Base-by-base conservation (phyloP, 2,329 filamentous ascomycete species). In the Aureobasidium subglaciale region DNA sequence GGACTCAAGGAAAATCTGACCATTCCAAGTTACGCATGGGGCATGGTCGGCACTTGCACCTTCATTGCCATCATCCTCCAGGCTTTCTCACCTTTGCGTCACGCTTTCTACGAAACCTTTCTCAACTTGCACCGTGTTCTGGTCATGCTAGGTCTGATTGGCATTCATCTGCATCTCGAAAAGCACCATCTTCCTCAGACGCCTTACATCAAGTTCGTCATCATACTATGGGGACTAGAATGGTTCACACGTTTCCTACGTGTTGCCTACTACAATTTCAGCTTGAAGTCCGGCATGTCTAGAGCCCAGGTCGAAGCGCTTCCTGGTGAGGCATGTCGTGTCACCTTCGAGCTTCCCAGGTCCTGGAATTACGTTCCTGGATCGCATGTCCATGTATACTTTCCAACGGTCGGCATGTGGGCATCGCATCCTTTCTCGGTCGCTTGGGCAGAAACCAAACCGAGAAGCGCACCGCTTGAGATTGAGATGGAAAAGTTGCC, bases 41-140 rank as follows among this genome's bases (percentile, higher is more conserved):
- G 86, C 40, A 78, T 82, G 64, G 73, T 85, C 24, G 85, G 79
- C 42, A 72, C 71, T 15, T 68, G 81, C 46, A 78, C 81, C 34
- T 80, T 96, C 67, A 63, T 81, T 37, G 67, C 87, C 41, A 76
- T 97, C 42, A 66, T 87, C 54, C 65, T 95, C 50, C 75, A 86
- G 25, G 86, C 90, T 9, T 75, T 87, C 54, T 92, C 90, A 2
- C 86, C 90, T 0, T 67, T 99, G 50, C 85, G 93, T 59, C 92
- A 96, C 70, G 90, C 91, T 35, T 96, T 96, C 69, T 99, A 99
- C 74, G 93, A 99, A 74, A 95, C 90, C 1, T 99, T 99, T 74
- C 80, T 97, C 63, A 89, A 88, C 67, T 72, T 86, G 27, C 93
- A 97, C 73, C 90, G 95, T 63, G 70, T 88, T 34, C 74, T 95